These are phyloP conservation scores for Lipomyces sp. DNA, from an alignment of 805 yeast species.

Conservation along the genomic window DNA sequence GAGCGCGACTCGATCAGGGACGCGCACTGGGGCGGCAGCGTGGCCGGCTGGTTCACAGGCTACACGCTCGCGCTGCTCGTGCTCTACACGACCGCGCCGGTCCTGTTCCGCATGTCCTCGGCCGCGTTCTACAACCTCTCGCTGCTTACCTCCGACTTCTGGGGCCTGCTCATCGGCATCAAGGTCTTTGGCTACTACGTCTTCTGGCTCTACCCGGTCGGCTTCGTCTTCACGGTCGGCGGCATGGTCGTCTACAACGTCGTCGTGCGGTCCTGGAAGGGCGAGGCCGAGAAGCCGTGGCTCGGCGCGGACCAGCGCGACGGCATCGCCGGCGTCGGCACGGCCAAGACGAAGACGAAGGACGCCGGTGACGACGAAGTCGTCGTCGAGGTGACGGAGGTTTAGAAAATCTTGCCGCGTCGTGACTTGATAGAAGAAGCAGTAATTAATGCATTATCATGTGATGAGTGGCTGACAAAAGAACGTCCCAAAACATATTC, in stretches of 20 bases:
- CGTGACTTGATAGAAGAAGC: not conserved
- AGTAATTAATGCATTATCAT: too few relatives aligned
- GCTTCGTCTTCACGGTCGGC: conserved; percentile 44
- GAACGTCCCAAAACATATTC: too few relatives aligned
- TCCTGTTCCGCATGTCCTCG: conserved; percentile 45
- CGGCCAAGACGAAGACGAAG: conserved; percentile 11
- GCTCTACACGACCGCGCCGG: conserved; percentile 44
- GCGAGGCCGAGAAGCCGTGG: conserved; percentile 47
- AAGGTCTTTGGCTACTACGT: conserved; percentile 46
- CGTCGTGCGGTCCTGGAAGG: conserved; percentile 37
- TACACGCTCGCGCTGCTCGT: conserved; percentile 42
- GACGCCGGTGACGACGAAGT: not conserved
- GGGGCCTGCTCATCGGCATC: conserved; percentile 46
- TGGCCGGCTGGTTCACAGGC: conserved; percentile 47
- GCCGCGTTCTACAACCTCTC: conserved; percentile 48
- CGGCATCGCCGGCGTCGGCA: conserved; percentile 40
- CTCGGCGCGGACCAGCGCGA: conserved; percentile 37
- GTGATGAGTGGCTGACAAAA: too few relatives aligned
- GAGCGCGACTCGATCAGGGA: conserved; percentile 40
- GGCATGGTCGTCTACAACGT: conserved; percentile 44
- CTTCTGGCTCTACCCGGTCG: conserved; percentile 48
- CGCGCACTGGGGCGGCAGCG: conserved; percentile 42
- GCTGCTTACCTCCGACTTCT: conserved; percentile 45
- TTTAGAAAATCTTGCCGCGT: not conserved
- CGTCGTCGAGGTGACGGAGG: not conserved